Conservation (phyloP, 768 basidiomycete genomes). For the Pleurotus djamor region DNA sequence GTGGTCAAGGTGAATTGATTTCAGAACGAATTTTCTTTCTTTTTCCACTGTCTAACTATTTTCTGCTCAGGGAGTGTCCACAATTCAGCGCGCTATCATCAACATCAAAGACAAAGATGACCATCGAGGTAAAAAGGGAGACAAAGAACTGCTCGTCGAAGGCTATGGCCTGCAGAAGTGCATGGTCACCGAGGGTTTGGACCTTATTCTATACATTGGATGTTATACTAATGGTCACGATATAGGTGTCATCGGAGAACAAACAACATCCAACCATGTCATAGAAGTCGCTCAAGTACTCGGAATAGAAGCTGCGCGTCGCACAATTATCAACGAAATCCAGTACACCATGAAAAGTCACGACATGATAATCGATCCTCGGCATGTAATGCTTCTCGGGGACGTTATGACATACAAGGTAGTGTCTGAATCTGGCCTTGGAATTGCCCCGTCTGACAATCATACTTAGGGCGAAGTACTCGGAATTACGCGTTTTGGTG, state of each 20-base stretch:
- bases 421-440: constrained; percentile 1
- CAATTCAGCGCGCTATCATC: constrained; percentile 91
- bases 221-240: not conserved
- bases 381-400: constrained; percentile 97
- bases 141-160: constrained; percentile 93
- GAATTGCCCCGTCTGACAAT: not conserved
- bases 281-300: constrained; percentile 94
- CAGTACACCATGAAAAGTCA: constrained; percentile 97
- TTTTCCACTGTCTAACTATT: not conserved
- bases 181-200: constrained; percentile 92
- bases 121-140: constrained; percentile 73
- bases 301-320: constrained; percentile 96
- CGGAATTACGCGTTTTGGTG: constrained; percentile 98
- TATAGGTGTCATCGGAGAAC: constrained; percentile 85
- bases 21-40: not conserved
- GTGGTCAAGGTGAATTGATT: constrained; percentile 74
- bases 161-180: constrained; percentile 96
- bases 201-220: not conserved
- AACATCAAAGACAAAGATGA: constrained; percentile 92
- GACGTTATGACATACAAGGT: constrained; percentile 99
- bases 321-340: constrained; percentile 95
- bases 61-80: constrained; percentile 67
- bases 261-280: constrained; percentile 95
- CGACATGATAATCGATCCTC: constrained; percentile 98
- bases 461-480: constrained; percentile 83